Evolutionary conservation across 169 alveolate genomes (phyloP).

Genomic region (Eimeria praecox): DNA sequence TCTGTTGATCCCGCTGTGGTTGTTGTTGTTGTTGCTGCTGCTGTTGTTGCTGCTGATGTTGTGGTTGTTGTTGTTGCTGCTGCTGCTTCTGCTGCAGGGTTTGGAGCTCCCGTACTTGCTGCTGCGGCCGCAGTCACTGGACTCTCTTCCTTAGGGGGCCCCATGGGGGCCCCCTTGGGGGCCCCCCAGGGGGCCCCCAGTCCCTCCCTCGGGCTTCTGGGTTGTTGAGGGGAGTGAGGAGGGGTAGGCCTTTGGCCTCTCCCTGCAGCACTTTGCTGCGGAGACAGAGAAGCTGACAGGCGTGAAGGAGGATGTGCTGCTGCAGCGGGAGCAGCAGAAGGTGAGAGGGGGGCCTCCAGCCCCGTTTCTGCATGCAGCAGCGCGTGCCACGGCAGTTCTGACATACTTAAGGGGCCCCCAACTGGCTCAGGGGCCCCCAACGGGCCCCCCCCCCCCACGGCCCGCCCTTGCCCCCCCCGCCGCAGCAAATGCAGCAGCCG

Average conservation of each 20-base stretch:
- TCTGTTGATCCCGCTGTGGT: background rate
- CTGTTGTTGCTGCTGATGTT: background rate
- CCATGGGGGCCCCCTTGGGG: background rate
- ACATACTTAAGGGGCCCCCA: background rate
- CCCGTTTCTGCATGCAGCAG: background rate
- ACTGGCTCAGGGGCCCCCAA: background rate
- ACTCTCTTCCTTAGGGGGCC: background rate
- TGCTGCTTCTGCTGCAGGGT: background rate
- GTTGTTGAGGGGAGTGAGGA: background rate
- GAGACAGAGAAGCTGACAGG: background rate
- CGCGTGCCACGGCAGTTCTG: background rate
- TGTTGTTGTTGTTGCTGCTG: background rate
- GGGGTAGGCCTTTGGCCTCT: background rate
- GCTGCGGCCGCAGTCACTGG: background rate
- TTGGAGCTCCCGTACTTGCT: background rate
- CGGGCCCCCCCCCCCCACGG: background rate
- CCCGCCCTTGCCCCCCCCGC: background rate
- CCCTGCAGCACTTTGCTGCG: background rate
- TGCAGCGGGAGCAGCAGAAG: constrained; percentile 30
- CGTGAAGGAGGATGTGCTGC: background rate
- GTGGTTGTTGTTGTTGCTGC: background rate
- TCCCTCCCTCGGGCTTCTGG: background rate
- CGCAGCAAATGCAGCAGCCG: constrained; percentile 8
- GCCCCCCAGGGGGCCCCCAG: constrained; percentile 5
- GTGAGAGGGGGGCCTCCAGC: background rate